phyloP scores from a whole-genome alignment of 768 basidiomycete genomes.

The Macrolepiota fuliginosa region DNA sequence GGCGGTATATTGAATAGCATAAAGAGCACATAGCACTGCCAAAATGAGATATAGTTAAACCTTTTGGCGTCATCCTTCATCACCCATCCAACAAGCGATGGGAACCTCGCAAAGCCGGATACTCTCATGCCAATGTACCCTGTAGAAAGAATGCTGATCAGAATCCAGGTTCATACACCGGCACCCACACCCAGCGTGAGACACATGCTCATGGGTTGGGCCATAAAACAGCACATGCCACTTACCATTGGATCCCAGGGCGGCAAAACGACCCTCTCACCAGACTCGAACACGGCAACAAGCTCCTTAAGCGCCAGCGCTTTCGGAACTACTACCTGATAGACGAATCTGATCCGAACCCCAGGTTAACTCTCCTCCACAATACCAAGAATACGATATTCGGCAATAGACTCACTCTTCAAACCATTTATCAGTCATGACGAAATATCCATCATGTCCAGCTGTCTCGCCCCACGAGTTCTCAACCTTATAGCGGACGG shows the following conservation, averaged over 20 bases:
- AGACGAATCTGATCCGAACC: constrained; percentile 62
- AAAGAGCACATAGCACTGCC: not conserved
- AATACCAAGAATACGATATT: not conserved
- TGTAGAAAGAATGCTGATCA: constrained; percentile 10
- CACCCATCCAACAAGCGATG: not conserved
- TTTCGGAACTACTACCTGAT: constrained; percentile 89
- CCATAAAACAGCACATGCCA: constrained; percentile 5
- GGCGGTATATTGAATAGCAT: no score
- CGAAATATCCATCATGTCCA: constrained; percentile 85
- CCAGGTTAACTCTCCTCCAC: not conserved
- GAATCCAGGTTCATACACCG: not conserved
- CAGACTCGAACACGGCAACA: constrained; percentile 73
- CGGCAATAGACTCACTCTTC: constrained; percentile 66
- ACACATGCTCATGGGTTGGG: not conserved
- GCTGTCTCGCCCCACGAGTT: constrained; percentile 86
- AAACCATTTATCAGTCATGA: constrained; percentile 94
- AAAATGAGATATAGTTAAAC: not conserved
- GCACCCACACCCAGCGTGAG: not conserved
- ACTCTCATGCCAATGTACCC: constrained; percentile 26
- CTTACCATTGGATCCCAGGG: constrained; percentile 91
- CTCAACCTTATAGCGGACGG: constrained; percentile 94
- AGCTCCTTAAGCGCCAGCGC: constrained; percentile 77
- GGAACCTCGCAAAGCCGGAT: not conserved
- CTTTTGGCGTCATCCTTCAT: not conserved
- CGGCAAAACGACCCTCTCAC: constrained; percentile 65